Conservation (phyloP, 2,329 filamentous ascomycete genomes). For the Hirsutella thompsonii region DNA sequence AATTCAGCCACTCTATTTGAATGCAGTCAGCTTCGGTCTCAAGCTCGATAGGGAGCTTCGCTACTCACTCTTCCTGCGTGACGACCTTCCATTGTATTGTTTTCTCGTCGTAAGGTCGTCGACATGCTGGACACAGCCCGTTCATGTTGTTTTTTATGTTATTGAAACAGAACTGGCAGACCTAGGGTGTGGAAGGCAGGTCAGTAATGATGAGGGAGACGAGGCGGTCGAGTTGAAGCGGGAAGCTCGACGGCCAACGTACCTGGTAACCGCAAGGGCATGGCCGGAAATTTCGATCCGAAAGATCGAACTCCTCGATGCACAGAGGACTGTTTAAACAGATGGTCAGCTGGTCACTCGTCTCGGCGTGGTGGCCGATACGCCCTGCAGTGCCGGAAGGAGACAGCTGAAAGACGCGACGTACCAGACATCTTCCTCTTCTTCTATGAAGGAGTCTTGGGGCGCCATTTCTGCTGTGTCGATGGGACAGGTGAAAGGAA, state of each 20-base stretch:
- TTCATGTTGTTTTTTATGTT: conserved; percentile 99
- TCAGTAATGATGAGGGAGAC: background rate
- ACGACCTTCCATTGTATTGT: conserved; percentile 96
- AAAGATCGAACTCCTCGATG: conserved; percentile 97
- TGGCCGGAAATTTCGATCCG: conserved; percentile 90
- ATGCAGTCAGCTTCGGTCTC: conserved; percentile 3
- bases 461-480: conserved; percentile 41
- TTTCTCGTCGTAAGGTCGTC: conserved; percentile 90
- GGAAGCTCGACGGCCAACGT: conserved; percentile 11
- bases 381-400: conserved; percentile 1
- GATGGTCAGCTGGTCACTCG: background rate
- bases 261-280: conserved; percentile 98
- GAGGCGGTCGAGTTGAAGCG: background rate
- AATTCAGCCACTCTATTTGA: conserved; percentile 54
- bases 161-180: conserved; percentile 99
- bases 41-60: background rate
- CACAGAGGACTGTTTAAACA: conserved; percentile 66
- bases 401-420: conserved; percentile 10
- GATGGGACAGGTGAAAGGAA: conserved; percentile 6
- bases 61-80: conserved; percentile 79
- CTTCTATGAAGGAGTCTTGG: conserved; percentile 59
- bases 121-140: conserved; percentile 91
- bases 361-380: background rate
- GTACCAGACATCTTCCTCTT: conserved; percentile 59
- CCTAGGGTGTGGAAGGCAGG: conserved; percentile 36